A percentile compares a stretch with the other conserved stretches of the same genome.
These are phyloP conservation scores for Priceomyces fermenticarens DNA, from an alignment of 805 yeast species.

Conservation along the genomic window DNA sequence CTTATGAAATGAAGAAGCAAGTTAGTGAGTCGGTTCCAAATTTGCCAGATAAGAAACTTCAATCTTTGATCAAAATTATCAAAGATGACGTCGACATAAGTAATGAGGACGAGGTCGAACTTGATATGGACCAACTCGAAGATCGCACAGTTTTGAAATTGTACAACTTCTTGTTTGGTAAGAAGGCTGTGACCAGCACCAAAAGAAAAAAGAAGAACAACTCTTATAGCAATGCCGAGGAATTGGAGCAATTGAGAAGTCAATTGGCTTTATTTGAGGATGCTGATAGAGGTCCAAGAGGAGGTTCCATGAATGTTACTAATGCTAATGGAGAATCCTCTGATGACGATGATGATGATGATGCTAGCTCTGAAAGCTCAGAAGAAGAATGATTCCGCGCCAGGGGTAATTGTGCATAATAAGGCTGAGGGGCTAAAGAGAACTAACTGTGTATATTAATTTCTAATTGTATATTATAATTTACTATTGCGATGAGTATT, in stretches of 20 bases:
- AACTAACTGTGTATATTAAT: conserved; percentile 1
- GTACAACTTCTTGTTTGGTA: conserved; percentile 69
- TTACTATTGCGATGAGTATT: conserved; percentile 1
- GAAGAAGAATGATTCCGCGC: conserved; percentile 58
- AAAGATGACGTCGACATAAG: conserved; percentile 56
- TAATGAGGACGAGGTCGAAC: conserved; percentile 88
- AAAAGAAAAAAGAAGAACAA: conserved; percentile 27
- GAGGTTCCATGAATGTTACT: conserved; percentile 30
- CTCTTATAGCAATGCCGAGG: conserved; percentile 32
- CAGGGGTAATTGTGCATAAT: not conserved
- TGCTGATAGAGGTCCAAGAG: conserved; percentile 22
- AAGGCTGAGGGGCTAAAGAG: conserved; percentile 1
- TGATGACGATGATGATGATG: conserved; percentile 47
- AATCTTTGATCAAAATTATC: conserved; percentile 79
- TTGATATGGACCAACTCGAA: conserved; percentile 91
- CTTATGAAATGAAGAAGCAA: conserved; percentile 96
- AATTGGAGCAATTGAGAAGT: conserved; percentile 65
- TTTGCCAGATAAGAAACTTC: conserved; percentile 74
- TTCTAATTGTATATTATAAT: conserved; percentile 11
- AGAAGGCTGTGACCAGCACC: conserved; percentile 34
- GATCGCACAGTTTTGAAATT: conserved; percentile 77
- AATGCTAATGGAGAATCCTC: conserved; percentile 41
- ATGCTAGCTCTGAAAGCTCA: conserved; percentile 53
- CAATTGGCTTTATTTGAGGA: conserved; percentile 45
- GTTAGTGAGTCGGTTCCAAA: conserved; percentile 81